A percentile compares a stretch with the other conserved stretches of the same genome.
phyloP scores from a whole-genome alignment of 1,284 basidiomycete species.

The Cryptococcus jaspeensis region DNA sequence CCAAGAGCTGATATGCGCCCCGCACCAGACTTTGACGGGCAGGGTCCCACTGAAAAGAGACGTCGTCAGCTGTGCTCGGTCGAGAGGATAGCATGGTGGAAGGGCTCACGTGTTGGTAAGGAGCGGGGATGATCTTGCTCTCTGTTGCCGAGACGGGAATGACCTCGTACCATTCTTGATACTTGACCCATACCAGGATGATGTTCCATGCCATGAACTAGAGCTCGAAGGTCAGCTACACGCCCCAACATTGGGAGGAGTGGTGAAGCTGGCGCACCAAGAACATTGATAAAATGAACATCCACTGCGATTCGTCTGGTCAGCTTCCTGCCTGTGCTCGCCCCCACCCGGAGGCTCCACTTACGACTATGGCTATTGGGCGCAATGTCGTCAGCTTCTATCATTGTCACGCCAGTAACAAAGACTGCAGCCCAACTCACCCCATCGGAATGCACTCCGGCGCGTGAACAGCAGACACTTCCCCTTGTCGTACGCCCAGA shows the following conservation, averaged over 20 bases:
- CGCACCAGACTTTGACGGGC: constrained; percentile 19
- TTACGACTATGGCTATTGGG: constrained; percentile 16
- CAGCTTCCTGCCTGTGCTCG: not conserved
- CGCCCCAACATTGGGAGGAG: not conserved
- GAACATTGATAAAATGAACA: constrained; percentile 16
- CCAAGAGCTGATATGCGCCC: constrained; percentile 24
- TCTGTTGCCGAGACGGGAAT: constrained; percentile 13
- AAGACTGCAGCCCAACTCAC: constrained; percentile 8
- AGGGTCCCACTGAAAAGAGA: constrained; percentile 20
- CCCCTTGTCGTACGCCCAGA: constrained; percentile 33
- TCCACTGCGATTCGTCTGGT: constrained; percentile 14
- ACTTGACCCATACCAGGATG: constrained; percentile 28
- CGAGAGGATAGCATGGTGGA: not conserved
- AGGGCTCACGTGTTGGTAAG: constrained; percentile 21
- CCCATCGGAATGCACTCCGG: constrained; percentile 29
- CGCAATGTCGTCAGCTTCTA: not conserved
- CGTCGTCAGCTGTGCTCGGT: not conserved
- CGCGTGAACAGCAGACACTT: constrained; percentile 25
- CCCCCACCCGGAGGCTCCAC: not conserved
- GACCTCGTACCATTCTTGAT: constrained; percentile 27
- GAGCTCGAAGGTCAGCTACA: not conserved
- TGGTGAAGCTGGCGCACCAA: constrained; percentile 9
- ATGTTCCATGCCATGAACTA: constrained; percentile 30
- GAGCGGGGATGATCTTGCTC: constrained; percentile 24
- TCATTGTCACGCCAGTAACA: too few relatives aligned